Conservation (phyloP, 805 yeast genomes). For the Wickerhamiella brachini region DNA sequence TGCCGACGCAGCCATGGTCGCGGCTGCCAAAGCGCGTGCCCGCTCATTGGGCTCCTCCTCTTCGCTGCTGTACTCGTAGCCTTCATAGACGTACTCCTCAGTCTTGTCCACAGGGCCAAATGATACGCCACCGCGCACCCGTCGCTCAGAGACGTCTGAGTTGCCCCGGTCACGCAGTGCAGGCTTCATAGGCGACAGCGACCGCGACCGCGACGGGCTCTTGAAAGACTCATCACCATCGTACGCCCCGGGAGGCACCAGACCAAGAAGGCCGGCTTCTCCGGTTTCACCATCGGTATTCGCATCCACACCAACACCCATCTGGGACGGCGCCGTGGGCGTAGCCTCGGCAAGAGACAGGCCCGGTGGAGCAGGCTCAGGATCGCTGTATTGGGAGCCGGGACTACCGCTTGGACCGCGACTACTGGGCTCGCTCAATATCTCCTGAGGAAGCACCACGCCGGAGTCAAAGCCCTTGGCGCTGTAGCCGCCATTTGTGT, state of each 20-base stretch:
- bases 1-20: conserved; percentile 11
- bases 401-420: neutral
- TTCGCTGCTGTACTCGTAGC: conserved; percentile 12
- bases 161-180: conserved; percentile 18
- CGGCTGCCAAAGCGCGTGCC: conserved; percentile 7
- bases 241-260: neutral
- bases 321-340: no score
- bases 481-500: no score
- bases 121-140: conserved; percentile 1
- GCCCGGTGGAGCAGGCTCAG: no score
- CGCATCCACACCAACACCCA: no score
- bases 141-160: neutral
- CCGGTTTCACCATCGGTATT: no score
- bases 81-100: conserved; percentile 15
- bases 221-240: neutral
- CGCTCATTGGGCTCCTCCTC: conserved; percentile 5
- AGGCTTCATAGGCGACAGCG: conserved; percentile 23
- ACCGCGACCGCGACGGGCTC: conserved; percentile 7
- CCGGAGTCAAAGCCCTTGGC: neutral
- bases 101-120: conserved; percentile 7
- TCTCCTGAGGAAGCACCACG: neutral
- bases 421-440: neutral
- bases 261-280: neutral
- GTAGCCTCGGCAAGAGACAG: no score
- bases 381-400: neutral